Evolutionary conservation across 1,139 yeast genomes (phyloP).

Genomic region (Pichia sp.): DNA sequence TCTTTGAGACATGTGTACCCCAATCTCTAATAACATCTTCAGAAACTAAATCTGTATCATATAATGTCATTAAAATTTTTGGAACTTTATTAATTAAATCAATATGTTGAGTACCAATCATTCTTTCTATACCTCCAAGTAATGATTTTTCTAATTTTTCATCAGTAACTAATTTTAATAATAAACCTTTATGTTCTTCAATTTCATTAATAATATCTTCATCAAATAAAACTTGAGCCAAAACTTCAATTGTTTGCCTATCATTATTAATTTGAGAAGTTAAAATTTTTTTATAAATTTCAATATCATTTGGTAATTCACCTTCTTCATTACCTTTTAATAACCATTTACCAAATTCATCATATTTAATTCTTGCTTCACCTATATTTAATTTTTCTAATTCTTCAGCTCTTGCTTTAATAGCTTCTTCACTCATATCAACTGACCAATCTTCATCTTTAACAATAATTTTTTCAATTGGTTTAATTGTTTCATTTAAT

Average conservation of each 20-base stretch:
- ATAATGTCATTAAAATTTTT: slow-evolving; percentile 71
- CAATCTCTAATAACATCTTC: slow-evolving; percentile 78
- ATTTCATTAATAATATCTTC: slow-evolving; percentile 71
- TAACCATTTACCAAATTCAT: slow-evolving; percentile 90
- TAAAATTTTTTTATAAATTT: slow-evolving; percentile 81
- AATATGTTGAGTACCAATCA: slow-evolving; percentile 77
- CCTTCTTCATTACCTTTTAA: slow-evolving; percentile 43
- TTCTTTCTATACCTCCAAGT: slow-evolving; percentile 93
- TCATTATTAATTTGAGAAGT: slow-evolving; percentile 70
- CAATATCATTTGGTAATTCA: slow-evolving; percentile 76
- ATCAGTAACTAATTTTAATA: slow-evolving; percentile 66
- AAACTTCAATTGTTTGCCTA: slow-evolving; percentile 79
- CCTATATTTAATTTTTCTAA: slow-evolving; percentile 51
- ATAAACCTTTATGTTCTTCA: slow-evolving; percentile 71
- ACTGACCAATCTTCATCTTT: slow-evolving; percentile 97
- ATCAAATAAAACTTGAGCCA: slow-evolving; percentile 86
- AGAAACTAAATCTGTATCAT: slow-evolving; percentile 75
- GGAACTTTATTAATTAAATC: slow-evolving; percentile 72
- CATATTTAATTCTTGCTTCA: slow-evolving; percentile 39
- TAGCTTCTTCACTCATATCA: slow-evolving; percentile 96
- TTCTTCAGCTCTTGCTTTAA: slow-evolving; percentile 85
- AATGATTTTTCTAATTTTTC: slow-evolving; percentile 77
- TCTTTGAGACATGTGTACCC: slow-evolving; percentile 91
- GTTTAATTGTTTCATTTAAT: slow-evolving; percentile 46
- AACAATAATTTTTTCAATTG: slow-evolving; percentile 49